Evolutionary conservation across 2,329 filamentous ascomycete species (phyloP), one percentile per base, ranked within the genome.

Genomic region (Orbilia ellipsospora): DNA sequence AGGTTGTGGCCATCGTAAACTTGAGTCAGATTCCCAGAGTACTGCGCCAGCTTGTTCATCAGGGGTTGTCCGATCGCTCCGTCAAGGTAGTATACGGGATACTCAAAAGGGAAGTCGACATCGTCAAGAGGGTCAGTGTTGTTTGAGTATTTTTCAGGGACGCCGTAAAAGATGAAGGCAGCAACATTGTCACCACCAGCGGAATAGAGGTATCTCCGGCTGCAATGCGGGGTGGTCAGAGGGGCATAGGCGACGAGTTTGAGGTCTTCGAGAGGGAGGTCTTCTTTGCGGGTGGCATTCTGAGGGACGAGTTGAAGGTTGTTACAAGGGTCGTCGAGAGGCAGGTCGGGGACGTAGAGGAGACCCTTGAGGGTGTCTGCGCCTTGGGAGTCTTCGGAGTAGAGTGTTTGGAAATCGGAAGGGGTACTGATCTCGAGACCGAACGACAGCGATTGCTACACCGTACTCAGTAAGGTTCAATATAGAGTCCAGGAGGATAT

Each of bases 31-130:
- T 91, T 90, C 36, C 92, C 92, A 2, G 92, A 96, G 81, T 97
- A 97, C 23, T 87, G 83, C 45, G 89, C 88, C 45, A 96, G 84
- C 80, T 92, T 87, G 7, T 86, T 81, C 86, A 97, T 90, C 82
- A 97, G 86, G 40, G 86, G 84, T 12, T 83, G 82, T 20, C 93
- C 94, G 18, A 88, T 85, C 8, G 84, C 82, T 5, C 91, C 89
- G 0, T 92, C 87, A 15, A 98, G 84, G 48, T 92, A 93, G 82
- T 95, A 97, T 12, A 97, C 88, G 0, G 94, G 94, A 79, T 89
- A 97, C 28, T 87, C 85, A 59, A 78, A 83, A 0, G 85, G 80
- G 50, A 91, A 89, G 67, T 87, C 87, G 10, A 86, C 84, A 2
- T 87, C 4, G 40, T 94, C 92, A 0, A 93, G 92, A 57, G 87